These are phyloP conservation scores for Ocimum tenuiflorum DNA, from an alignment of 257 asterid genomes.

Conservation along the genomic window DNA sequence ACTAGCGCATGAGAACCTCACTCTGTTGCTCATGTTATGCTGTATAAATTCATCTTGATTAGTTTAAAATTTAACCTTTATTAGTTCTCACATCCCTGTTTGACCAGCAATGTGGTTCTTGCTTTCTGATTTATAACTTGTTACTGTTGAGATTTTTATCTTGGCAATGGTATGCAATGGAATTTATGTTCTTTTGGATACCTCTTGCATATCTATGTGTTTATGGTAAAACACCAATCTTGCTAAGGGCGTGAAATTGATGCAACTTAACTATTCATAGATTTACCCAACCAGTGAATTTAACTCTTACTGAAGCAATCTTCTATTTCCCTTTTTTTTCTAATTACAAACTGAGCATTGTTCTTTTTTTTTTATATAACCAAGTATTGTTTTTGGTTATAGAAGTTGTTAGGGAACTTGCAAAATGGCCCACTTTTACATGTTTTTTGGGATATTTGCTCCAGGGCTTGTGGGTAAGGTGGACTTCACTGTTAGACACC, in stretches of 20 bases:
- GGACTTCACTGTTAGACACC: slow-evolving; percentile 88
- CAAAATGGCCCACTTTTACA: background rate
- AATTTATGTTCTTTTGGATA: background rate
- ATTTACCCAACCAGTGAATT: background rate
- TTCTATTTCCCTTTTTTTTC: background rate
- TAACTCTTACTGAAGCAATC: background rate
- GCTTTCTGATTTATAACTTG: slow-evolving; percentile 4
- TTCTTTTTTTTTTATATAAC: too few relatives aligned
- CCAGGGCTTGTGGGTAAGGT: slow-evolving; percentile 84
- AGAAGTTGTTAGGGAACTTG: slow-evolving; percentile 3
- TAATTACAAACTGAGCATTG: background rate
- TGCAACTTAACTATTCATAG: background rate
- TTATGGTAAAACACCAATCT: background rate
- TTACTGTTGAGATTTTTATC: background rate
- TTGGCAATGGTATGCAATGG: background rate
- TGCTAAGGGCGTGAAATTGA: background rate
- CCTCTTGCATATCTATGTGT: background rate
- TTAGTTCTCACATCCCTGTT: background rate
- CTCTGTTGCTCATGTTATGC: background rate
- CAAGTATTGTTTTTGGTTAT: background rate
- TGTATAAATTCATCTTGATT: slow-evolving; percentile 2
- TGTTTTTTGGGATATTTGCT: slow-evolving; percentile 11
- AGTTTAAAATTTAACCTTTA: background rate
- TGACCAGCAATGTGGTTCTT: background rate
- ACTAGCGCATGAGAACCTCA: background rate